Conservation (phyloP, 2,329 filamentous ascomycete species). For the Fusarium hostae region DNA sequence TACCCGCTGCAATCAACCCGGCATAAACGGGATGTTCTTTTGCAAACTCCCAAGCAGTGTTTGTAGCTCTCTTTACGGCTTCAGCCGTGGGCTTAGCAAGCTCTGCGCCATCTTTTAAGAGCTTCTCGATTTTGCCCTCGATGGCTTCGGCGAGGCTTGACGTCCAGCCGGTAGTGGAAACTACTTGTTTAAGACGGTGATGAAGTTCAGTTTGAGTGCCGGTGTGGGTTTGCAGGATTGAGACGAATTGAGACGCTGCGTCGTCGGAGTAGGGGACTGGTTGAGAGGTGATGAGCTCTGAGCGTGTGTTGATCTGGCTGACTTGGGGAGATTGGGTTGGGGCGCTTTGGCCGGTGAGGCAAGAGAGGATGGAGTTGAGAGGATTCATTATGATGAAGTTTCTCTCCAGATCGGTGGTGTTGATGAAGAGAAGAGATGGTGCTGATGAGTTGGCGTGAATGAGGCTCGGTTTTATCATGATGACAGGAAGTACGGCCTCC, state of each 20-base stretch:
- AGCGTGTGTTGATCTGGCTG: not conserved
- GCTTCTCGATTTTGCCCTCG: slow-evolving; percentile 26
- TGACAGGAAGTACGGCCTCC: not conserved
- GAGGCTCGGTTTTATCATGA: not conserved
- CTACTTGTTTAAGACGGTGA: slow-evolving; percentile 6
- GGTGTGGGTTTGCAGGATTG: slow-evolving; percentile 9
- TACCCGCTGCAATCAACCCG: slow-evolving; percentile 30
- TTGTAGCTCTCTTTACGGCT: slow-evolving; percentile 24
- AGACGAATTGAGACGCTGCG: slow-evolving; percentile 25
- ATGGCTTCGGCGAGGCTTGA: slow-evolving; percentile 29
- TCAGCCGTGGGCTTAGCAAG: slow-evolving; percentile 18
- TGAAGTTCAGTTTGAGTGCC: not conserved
- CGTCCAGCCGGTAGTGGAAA: slow-evolving; percentile 31
- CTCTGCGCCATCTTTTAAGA: slow-evolving; percentile 21
- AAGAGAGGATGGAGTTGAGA: not conserved
- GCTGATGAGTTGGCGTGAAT: too few relatives aligned
- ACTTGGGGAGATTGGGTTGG: rapidly evolving
- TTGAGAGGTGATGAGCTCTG: slow-evolving; percentile 2
- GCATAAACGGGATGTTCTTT: slow-evolving; percentile 35
- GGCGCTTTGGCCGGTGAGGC: not conserved
- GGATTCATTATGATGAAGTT: not conserved
- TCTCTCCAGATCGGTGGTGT: rapidly evolving
- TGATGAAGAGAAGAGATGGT: not conserved
- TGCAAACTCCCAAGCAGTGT: slow-evolving; percentile 26
- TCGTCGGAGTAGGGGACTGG: slow-evolving; percentile 18